Evolutionary conservation across 1,284 basidiomycete genomes (phyloP), one percentile per base, ranked within the genome.

Genomic region (Microbotryum intermedium): DNA sequence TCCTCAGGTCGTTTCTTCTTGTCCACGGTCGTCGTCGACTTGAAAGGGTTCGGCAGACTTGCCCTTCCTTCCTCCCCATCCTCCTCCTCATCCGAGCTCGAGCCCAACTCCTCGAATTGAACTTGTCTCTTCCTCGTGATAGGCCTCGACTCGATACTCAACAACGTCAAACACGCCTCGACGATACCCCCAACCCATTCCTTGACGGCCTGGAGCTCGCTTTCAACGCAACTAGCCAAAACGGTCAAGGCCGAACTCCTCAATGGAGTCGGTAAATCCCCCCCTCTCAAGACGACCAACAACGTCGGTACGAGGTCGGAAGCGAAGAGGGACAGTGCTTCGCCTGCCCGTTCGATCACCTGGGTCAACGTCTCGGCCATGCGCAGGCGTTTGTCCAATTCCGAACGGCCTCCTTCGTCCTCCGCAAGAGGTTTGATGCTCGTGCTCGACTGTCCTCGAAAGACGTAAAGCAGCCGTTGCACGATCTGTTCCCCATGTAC

Each of bases 311-410:
- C 77, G n/a, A 94, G 72, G 2, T 82, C 71, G 63, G 65, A 68
- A 90, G 90, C 82, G 72, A 88, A 84, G 10, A 79, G 72, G 5
- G 83, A 79, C 29, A 95, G 76, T 0, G 86, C 80, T 43, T 83
- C 81, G 9, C 87, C 90, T 58, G 83, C 85, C 44, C 84, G 77
- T 65, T 84, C 80, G 28, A 97, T 83, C 1, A 93, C 85, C 64
- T 86, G 83, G 6, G 83, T 83, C 13, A 97, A 75, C 2, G 90
- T 90, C 74, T 97, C 94, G 6, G 91, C 94, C 4, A 97, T 77
- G 13, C 92, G 79, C n/a, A 90, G 78, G 21, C 85, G 78, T 60
- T 80, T 78, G 72, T 97, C 90, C 42, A 97, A 76, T 63, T 90
- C 87, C 45, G 82, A 80, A 66, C 80, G 79, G 18, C 80, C 81